These are phyloP conservation scores for Massospora cicadina DNA, from an alignment of 371 early-diverging fungal species.

Conservation along the genomic window DNA sequence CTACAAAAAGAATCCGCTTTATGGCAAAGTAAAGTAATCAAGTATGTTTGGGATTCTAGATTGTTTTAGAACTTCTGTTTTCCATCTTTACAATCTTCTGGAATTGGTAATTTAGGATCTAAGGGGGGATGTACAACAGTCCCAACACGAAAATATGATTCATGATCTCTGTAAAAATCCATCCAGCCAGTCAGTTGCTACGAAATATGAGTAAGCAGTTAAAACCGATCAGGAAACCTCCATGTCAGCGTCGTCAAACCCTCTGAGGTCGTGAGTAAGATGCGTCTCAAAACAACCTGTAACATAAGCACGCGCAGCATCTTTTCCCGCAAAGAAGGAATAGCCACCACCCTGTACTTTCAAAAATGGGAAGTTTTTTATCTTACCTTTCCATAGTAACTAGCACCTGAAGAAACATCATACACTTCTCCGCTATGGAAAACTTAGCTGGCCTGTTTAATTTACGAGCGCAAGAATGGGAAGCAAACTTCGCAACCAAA, in stretches of 20 bases:
- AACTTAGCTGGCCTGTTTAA: too few species aligned
- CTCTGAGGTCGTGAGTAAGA: conserved; percentile 82
- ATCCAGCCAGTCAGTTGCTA: conserved; percentile 71
- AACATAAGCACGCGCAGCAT: conserved; percentile 82
- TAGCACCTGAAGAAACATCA: conserved; percentile 54
- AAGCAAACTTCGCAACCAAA: too few species aligned
- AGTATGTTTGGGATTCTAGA: not conserved
- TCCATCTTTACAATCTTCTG: conserved; percentile 34
- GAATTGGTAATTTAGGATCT: conserved; percentile 60
- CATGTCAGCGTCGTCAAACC: conserved; percentile 47
- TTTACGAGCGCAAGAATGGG: too few species aligned
- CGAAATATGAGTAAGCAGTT: not conserved
- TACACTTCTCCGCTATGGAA: conserved; percentile 54
- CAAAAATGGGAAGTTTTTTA: conserved; percentile 20
- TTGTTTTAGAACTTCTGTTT: not conserved
- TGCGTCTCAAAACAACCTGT: conserved; percentile 88
- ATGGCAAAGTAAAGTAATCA: too few species aligned
- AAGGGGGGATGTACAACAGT: conserved; percentile 58
- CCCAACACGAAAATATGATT: conserved; percentile 74
- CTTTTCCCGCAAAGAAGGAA: conserved; percentile 77
- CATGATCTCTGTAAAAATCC: conserved; percentile 65
- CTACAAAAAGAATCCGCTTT: too few species aligned
- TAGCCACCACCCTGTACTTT: conserved; percentile 49
- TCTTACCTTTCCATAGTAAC: conserved; percentile 40
- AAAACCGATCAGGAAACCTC: conserved; percentile 24